Base-by-base conservation (phyloP, 1,139 yeast genomes). In the Pichia norvegensis region DNA sequence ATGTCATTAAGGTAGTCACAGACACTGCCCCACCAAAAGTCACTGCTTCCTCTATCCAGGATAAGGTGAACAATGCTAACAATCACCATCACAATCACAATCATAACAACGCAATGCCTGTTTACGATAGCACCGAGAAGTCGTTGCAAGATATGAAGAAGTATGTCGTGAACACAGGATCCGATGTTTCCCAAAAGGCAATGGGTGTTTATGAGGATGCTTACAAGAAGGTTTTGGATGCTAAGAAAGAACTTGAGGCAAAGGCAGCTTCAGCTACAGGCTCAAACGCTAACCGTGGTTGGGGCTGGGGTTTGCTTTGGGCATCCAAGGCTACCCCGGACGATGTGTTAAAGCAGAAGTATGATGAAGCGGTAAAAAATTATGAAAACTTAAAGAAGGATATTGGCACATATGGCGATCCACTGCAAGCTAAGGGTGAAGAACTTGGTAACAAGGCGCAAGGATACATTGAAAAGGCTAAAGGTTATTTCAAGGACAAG, bases 401-500 rank as follows among this genome's bases (percentile, higher is more conserved):
- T 52, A 58, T 70, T 17, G 55, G 50, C 11, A 55, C 47, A 4
- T 53, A 46, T 2, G 48, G 50, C 3, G 48, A 47, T 7, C 55
- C 48, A 10, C 51, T 47, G 3, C 20, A 25, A 23, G 17, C 19
- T 9, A 22, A 20, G 3, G 20, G 33, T 29, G 17, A 37, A 29
- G 33, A 20, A 2, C 27, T 41, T 4, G 36, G 60, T 55, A 38
- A 33, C 29, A 45, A 42, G 33, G 74, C 73, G 1, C 61, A 67
- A 31, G 62, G 58, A 29, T 63, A 66, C 48, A 67, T 73, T 4
- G 57, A 22, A 13, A 25, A n/a, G 11, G 39, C 39, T 8, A 35
- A 35, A 7, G 23, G 20, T 7, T 35, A 10, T 16, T 19, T 35
- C 8, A 19, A 58, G 31, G 75, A 70, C 25, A 70, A 69, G 49